Evolutionary conservation across 2,329 filamentous ascomycete genomes (phyloP).

Genomic region (Neofusicoccum ribis): DNA sequence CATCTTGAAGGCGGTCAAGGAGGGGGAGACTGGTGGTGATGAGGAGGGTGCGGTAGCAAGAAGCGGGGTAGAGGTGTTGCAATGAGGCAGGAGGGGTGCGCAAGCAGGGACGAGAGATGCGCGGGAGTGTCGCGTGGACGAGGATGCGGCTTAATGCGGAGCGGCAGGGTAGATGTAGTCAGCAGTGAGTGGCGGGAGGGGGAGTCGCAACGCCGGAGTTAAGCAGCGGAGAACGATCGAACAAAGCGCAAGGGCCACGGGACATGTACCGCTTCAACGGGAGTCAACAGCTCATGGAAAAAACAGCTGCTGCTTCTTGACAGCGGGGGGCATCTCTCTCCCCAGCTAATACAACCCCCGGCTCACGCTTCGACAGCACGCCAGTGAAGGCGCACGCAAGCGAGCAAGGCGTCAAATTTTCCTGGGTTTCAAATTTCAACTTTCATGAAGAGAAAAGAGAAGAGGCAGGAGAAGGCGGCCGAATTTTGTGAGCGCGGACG

Average conservation of each 20-base stretch:
- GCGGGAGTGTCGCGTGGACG: neutral
- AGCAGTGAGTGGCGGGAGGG: conserved; percentile 1
- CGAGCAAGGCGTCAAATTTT: conserved; percentile 34
- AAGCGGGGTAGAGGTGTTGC: neutral
- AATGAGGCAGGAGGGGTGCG: neutral
- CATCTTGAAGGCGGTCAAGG: conserved; percentile 35
- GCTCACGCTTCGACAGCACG: conserved; percentile 20
- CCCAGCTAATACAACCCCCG: conserved; percentile 59
- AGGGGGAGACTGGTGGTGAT: conserved; percentile 33
- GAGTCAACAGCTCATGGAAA: conserved; percentile 29
- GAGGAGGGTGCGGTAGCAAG: conserved; percentile 32
- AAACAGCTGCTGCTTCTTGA: conserved; percentile 36
- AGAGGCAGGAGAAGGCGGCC: conserved; percentile 22
- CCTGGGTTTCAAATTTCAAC: conserved; percentile 51
- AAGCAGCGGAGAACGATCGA: neutral
- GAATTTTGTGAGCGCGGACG: conserved; percentile 1
- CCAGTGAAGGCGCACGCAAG: conserved; percentile 19
- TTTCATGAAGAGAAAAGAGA: conserved; percentile 51
- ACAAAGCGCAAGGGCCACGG: neutral
- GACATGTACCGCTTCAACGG: conserved; percentile 31
- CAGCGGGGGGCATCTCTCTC: conserved; percentile 43
- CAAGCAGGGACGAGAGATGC: neutral
- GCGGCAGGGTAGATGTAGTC: conserved; percentile 1
- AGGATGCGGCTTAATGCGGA: conserved; percentile 3
- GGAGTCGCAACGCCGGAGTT: neutral